These are phyloP conservation scores for Poa annua DNA, from an alignment of 176 grass and related monocot species.

Conservation along the genomic window DNA sequence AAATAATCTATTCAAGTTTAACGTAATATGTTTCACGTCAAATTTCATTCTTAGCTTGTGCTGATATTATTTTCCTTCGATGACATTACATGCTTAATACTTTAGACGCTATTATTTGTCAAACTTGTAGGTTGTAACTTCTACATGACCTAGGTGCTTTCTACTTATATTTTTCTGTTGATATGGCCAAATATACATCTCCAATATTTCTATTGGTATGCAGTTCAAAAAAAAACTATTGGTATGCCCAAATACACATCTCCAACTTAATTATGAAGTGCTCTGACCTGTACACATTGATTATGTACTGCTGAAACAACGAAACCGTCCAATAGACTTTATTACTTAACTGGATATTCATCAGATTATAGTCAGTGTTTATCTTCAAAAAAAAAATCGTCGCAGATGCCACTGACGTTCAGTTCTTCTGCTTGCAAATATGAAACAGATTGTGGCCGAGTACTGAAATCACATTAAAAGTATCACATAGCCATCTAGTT, in stretches of 20 bases:
- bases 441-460: not conserved
- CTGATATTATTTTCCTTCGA: not conserved
- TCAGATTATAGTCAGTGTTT: not conserved
- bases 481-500: not conserved
- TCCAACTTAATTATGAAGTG: not conserved
- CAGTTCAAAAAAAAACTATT: too few species aligned
- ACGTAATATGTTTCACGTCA: slow-evolving; percentile 1
- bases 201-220: not conserved
- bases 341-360: slow-evolving; percentile 1
- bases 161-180: not conserved
- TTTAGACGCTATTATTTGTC: not conserved
- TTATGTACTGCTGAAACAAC: slow-evolving; percentile 9
- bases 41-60: not conserved
- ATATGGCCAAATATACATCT: not conserved
- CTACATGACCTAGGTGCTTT: not conserved
- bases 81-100: not conserved
- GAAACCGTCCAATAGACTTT: not conserved
- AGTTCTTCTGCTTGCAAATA: not conserved
- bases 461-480: slow-evolving; percentile 6
- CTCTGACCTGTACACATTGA: not conserved
- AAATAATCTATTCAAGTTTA: not conserved
- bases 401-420: not conserved
- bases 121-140: not conserved
- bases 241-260: not conserved
- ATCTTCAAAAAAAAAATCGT: not conserved